Conservation (phyloP, 2,329 filamentous ascomycete species). For the Alternaria infectoria region DNA sequence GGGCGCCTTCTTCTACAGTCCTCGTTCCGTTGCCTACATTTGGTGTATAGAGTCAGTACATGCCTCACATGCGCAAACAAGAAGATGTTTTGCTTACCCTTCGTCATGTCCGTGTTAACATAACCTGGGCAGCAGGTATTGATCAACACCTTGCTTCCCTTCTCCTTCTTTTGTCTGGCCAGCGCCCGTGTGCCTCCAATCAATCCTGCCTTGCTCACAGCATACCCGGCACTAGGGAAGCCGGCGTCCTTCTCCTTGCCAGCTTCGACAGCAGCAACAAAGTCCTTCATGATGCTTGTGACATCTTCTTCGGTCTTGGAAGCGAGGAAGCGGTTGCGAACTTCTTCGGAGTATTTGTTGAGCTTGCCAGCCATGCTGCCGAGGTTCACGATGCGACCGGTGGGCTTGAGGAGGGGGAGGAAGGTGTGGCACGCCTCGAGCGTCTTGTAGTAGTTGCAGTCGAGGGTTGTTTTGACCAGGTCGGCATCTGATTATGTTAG, state of each 20-base stretch:
- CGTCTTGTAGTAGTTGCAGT: constrained; percentile 61
- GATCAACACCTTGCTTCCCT: constrained; percentile 44
- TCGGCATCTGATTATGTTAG: constrained; percentile 44
- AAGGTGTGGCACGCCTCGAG: constrained; percentile 54
- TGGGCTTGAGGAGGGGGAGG: constrained; percentile 54
- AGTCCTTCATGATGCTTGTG: constrained; percentile 58
- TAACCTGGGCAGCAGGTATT: constrained; percentile 55
- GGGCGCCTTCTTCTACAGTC: constrained; percentile 54
- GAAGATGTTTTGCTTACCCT: constrained; percentile 27
- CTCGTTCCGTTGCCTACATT: constrained; percentile 36
- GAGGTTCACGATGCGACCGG: constrained; percentile 58
- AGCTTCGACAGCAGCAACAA: constrained; percentile 54
- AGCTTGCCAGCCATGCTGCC: constrained; percentile 55
- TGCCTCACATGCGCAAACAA: background rate
- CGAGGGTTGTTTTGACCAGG: constrained; percentile 57
- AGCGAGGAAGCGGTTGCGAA: constrained; percentile 53
- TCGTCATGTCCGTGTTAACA: constrained; percentile 57
- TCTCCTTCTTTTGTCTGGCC: constrained; percentile 43
- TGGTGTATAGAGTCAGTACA: background rate
- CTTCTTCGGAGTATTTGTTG: constrained; percentile 54
- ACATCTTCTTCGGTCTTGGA: constrained; percentile 53
- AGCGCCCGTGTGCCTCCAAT: constrained; percentile 52
- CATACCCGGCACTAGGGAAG: constrained; percentile 59
- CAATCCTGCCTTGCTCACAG: constrained; percentile 54
- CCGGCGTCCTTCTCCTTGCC: constrained; percentile 56